Conservation (phyloP, 139 green algal species). For the Picochlorum sp. region DNA sequence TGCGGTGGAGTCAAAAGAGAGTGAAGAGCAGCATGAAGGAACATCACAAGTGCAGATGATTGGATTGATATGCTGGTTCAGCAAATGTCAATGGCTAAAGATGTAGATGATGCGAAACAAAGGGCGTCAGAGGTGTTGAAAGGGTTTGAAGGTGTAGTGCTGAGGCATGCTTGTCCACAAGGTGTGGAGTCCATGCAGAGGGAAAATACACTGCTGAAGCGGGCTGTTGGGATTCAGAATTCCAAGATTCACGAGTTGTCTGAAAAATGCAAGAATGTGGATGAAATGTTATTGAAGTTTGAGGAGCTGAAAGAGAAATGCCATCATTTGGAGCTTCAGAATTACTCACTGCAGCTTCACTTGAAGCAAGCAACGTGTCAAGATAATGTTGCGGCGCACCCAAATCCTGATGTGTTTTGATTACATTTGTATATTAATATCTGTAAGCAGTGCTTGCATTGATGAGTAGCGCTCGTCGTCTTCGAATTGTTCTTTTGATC, state of each 20-base stretch:
- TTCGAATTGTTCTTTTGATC: constrained; percentile 41
- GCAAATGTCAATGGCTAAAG: constrained; percentile 58
- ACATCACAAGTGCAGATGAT: constrained; percentile 32
- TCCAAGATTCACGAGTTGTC: constrained; percentile 42
- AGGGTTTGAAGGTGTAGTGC: constrained; percentile 60
- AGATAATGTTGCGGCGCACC: constrained; percentile 1
- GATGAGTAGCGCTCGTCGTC: constrained; percentile 15
- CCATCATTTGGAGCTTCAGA: constrained; percentile 57
- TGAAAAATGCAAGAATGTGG: constrained; percentile 38
- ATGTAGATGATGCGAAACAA: constrained; percentile 51
- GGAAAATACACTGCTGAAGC: constrained; percentile 71
- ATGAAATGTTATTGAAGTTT: constrained; percentile 22
- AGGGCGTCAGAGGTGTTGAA: constrained; percentile 51
- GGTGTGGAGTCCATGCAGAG: constrained; percentile 21
- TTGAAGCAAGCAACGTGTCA: constrained; percentile 50
- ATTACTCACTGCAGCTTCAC: constrained; percentile 70
- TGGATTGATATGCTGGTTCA: constrained; percentile 68
- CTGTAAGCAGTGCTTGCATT: neutral
- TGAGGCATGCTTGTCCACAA: constrained; percentile 12
- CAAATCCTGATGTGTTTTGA: constrained; percentile 39
- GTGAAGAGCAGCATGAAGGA: constrained; percentile 2
- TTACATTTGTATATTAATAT: neutral
- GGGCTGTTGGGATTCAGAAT: constrained; percentile 74
- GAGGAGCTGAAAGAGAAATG: constrained; percentile 51
- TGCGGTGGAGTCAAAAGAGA: neutral